Evolutionary conservation across 2,329 filamentous ascomycete genomes (phyloP), one percentile per base, ranked within the genome.

Genomic region (Talaromyces amestolkiae): DNA sequence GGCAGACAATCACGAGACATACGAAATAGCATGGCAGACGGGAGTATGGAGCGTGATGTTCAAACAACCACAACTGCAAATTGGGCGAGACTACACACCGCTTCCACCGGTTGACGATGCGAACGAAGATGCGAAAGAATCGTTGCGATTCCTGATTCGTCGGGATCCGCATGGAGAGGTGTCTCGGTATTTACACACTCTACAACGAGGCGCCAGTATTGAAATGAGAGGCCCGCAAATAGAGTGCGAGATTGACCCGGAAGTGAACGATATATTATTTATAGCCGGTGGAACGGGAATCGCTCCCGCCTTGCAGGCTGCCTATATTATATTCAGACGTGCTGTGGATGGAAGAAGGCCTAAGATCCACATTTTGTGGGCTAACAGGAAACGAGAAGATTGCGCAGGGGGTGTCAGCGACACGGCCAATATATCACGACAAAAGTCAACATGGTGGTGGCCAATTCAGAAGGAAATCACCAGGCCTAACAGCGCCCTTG

Each of bases 61-160:
- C 74, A 97, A 96, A 80, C 95, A 98, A 79, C 95, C 95, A 2
- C 89, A 97, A 76, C 80, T 98, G 65, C 93, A 97, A 78, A 96
- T 99, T 71, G 91, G 92, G 51, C 83, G 95, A 68, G 89, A 92
- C 65, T 99, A 99, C 78, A 98, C 95, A 3, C 93, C 94, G 0
- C 81, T 99, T 0, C 94, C 92, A 0, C 84, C 87, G n/a, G 19
- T 54, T 22, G 43, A 33, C 39, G 63, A 67, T 27, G 64, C 41
- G 24, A 47, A 68, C 49, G 71, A 76, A 37, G 69, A 82, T 47
- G 19, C 43, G 9, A 33, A 41, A 11, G 64, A 66, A 4, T 75
- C 80, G 2, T 72, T 97, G 63, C 83, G 90, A 9, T 89, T 98
- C 67, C 84, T 96, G 67, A 89, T 98, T 61, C 87, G 93, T n/a